A percentile compares a stretch with the other conserved stretches of the same genome.
Conservation (phyloP, 2,329 filamentous ascomycete species). For the Venturia effusa region DNA sequence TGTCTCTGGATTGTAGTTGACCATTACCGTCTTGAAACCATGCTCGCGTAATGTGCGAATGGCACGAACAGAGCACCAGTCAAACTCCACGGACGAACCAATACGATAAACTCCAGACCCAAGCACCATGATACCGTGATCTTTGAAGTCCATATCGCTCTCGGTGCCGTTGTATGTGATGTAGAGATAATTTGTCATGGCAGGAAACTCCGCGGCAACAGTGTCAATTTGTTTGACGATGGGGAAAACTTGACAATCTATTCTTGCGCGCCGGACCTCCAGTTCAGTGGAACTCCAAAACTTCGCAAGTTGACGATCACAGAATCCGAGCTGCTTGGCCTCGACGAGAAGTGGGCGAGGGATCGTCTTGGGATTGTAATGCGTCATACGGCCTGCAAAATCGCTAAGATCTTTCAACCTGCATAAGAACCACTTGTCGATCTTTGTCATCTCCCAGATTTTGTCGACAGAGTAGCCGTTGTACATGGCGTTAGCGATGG, state of each 20-base stretch:
- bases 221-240: constrained; percentile 98
- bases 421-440: constrained; percentile 96
- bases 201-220: constrained; percentile 91
- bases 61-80: constrained; percentile 95
- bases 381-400: constrained; percentile 70
- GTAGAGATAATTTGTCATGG: constrained; percentile 91
- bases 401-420: constrained; percentile 85
- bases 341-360: constrained; percentile 58
- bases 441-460: constrained; percentile 97
- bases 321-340: constrained; percentile 91
- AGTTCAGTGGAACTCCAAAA: constrained; percentile 95
- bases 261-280: constrained; percentile 69
- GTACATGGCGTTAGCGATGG: constrained; percentile 96
- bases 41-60: constrained; percentile 79
- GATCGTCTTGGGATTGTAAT: constrained; percentile 55
- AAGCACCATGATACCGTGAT: constrained; percentile 91
- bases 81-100: constrained; percentile 94
- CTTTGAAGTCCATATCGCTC: constrained; percentile 73
- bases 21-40: constrained; percentile 91
- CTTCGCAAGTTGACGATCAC: constrained; percentile 82
- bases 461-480: constrained; percentile 88
- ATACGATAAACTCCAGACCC: constrained; percentile 96
- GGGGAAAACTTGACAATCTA: constrained; percentile 78
- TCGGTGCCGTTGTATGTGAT: constrained; percentile 88
- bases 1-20: constrained; percentile 84